These are phyloP conservation scores for Psidium guajava DNA, from an alignment of 345 rosid species.

Conservation along the genomic window DNA sequence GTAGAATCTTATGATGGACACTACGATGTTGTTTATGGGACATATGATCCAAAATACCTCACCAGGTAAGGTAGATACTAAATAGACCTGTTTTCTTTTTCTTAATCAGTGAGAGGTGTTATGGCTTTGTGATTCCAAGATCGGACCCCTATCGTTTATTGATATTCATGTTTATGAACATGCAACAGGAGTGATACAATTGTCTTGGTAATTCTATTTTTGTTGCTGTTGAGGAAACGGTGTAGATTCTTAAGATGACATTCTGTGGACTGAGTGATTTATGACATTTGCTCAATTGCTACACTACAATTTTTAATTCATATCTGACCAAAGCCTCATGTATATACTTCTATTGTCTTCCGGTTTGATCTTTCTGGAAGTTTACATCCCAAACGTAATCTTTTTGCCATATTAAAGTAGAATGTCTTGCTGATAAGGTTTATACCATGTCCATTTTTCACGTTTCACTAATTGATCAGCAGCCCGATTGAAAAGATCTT, in stretches of 20 bases:
- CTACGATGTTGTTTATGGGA: slow-evolving; percentile 80
- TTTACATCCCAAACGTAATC: not conserved
- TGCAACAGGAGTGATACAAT: not conserved
- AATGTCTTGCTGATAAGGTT: not conserved
- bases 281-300: not conserved
- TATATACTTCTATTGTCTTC: not conserved
- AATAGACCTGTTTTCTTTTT: not conserved
- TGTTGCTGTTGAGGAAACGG: not conserved
- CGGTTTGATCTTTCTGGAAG: not conserved
- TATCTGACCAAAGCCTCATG: not conserved
- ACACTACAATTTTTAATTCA: not conserved
- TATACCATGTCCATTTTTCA: not conserved
- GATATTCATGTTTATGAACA: not conserved
- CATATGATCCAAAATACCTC: slow-evolving; percentile 72
- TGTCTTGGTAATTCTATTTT: not conserved
- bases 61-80: slow-evolving; percentile 39
- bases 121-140: not conserved
- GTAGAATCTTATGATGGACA: slow-evolving; percentile 84
- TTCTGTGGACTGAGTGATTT: not conserved
- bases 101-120: not conserved
- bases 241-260: not conserved
- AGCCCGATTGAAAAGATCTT: not conserved
- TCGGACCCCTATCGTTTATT: not conserved
- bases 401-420: not conserved
- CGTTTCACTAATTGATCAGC: not conserved